Evolutionary conservation across 371 early-diverging fungal species (phyloP).

Genomic region (Lichtheimia ramosa): DNA sequence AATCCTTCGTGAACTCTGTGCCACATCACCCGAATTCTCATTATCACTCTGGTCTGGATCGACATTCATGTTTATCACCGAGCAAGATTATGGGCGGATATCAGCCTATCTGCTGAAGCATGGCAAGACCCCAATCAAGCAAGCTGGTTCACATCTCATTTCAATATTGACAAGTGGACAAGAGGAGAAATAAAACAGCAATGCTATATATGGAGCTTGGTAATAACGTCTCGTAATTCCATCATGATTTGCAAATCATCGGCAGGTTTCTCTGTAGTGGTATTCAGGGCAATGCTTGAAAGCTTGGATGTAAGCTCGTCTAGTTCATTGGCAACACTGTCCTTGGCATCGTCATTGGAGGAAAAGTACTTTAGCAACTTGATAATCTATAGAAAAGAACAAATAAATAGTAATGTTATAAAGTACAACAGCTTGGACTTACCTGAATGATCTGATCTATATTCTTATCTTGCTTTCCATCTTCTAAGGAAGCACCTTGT

Average conservation of each 20-base stretch:
- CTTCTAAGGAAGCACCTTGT: neutral
- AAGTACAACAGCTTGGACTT: too few species aligned
- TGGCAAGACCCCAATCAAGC: slow-evolving; percentile 17
- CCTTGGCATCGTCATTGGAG: neutral
- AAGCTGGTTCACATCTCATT: slow-evolving; percentile 6
- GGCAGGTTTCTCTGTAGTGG: neutral
- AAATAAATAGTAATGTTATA: too few species aligned
- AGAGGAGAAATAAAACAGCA: neutral
- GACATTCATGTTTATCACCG: slow-evolving; percentile 16
- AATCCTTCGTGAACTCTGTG: slow-evolving; percentile 12
- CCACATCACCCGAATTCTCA: slow-evolving; percentile 12
- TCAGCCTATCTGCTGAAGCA: slow-evolving; percentile 10
- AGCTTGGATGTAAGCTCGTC: slow-evolving; percentile 27
- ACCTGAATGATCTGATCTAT: slow-evolving; percentile 15
- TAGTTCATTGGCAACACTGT: slow-evolving; percentile 11
- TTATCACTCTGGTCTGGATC: slow-evolving; percentile 17
- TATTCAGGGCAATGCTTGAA: slow-evolving; percentile 17
- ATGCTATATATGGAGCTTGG: slow-evolving; percentile 16
- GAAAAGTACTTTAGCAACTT: slow-evolving; percentile 34
- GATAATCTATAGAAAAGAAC: slow-evolving; percentile 30
- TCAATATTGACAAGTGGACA: slow-evolving; percentile 5
- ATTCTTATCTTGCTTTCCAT: slow-evolving; percentile 7
- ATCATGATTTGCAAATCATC: slow-evolving; percentile 21
- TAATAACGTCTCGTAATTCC: slow-evolving; percentile 20
- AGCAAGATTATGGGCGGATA: slow-evolving; percentile 16